Conservation (phyloP, 345 rosid species). For the Citrus sp. region DNA sequence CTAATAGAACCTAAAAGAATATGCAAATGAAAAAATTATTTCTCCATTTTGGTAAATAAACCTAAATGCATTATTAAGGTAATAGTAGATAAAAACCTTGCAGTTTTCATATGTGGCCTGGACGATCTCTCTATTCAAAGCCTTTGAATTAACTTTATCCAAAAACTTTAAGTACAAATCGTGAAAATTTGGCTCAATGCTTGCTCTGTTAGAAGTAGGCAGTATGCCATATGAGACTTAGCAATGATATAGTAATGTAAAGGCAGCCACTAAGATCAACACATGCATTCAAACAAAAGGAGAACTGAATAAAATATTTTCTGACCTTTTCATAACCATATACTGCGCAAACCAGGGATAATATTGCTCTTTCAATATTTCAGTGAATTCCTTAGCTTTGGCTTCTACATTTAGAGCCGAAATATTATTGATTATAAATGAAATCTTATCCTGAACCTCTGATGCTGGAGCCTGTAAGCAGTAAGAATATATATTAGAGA, state of each 20-base stretch:
- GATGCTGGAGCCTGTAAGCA: conserved; percentile 71
- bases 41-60: background rate
- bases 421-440: conserved; percentile 85
- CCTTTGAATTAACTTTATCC: conserved; percentile 82
- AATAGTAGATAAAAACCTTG: conserved; percentile 55
- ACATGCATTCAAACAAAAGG: background rate
- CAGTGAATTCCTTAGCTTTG: conserved; percentile 84
- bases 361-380: conserved; percentile 72
- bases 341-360: conserved; percentile 98
- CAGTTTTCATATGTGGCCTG: conserved; percentile 94
- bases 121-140: conserved; percentile 74
- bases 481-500: background rate
- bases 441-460: conserved; percentile 84
- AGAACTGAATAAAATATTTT: background rate
- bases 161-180: conserved; percentile 93
- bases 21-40: background rate
- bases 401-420: conserved; percentile 73
- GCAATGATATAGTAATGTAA: background rate
- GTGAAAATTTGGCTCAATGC: conserved; percentile 97
- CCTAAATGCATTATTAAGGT: background rate
- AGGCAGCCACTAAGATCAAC: background rate
- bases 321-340: conserved; percentile 97
- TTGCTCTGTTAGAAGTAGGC: conserved; percentile 56
- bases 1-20: conserved; percentile 75
- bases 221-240: background rate